Percentiles rank a stretch among this genome's conserved stretches.
phyloP scores from a whole-genome alignment of 164 flowering plant species.

The Hamamelis virginiana region DNA sequence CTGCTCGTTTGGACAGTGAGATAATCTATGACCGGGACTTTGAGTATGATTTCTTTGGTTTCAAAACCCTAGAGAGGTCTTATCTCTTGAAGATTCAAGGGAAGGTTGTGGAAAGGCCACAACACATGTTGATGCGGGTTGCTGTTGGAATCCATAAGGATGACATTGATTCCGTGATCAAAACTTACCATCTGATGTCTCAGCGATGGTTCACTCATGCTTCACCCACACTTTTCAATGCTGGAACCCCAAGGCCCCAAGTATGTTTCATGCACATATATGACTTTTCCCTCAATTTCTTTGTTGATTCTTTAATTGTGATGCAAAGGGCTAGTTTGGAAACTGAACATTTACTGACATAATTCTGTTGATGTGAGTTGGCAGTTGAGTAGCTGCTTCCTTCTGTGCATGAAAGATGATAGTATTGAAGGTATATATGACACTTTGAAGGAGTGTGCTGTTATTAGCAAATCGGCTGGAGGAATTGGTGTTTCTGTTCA shows the following conservation, averaged over 20 bases:
- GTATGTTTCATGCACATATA: conserved; percentile 35
- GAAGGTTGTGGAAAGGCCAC: conserved; percentile 96
- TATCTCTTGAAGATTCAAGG: conserved; percentile 90
- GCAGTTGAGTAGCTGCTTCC: conserved; percentile 97
- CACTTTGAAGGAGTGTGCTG: conserved; percentile 97
- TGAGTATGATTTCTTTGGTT: conserved; percentile 98
- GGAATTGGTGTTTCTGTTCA: conserved; percentile 98
- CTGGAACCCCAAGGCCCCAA: conserved; percentile 98
- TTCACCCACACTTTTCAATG: conserved; percentile 96
- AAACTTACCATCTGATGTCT: conserved; percentile 94
- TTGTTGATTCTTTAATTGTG: neutral
- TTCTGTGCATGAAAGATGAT: conserved; percentile 95
- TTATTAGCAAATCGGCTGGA: conserved; percentile 98
- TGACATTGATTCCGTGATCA: conserved; percentile 86
- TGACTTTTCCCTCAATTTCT: neutral
- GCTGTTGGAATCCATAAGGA: conserved; percentile 97
- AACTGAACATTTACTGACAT: neutral
- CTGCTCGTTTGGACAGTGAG: conserved; percentile 89
- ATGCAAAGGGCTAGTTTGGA: neutral
- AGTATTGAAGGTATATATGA: conserved; percentile 99
- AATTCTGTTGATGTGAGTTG: conserved; percentile 11
- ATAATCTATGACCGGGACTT: conserved; percentile 97
- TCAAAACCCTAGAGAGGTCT: conserved; percentile 97
- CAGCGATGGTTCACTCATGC: conserved; percentile 99
- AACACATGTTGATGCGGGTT: conserved; percentile 99